A percentile compares a stretch with the other conserved stretches of the same genome.
phyloP scores from a whole-genome alignment of 257 asterid species.

The Nicotiana paniculata region DNA sequence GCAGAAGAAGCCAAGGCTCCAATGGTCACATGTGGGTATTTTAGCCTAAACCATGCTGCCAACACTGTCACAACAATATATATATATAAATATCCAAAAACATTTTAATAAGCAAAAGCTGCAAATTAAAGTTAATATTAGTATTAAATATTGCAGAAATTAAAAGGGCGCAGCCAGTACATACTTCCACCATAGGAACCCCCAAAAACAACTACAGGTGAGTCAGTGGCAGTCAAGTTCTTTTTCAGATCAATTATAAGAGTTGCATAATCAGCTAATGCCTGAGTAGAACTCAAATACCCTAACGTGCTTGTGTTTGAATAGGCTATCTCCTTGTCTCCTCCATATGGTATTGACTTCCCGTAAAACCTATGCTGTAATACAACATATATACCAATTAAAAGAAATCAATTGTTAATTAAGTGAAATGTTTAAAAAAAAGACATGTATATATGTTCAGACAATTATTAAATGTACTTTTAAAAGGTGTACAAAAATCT shows the following conservation, averaged over 20 bases:
- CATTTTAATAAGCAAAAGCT: neutral
- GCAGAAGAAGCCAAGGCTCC: constrained; percentile 98
- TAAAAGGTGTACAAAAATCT: too few species aligned
- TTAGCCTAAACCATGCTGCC: constrained; percentile 96
- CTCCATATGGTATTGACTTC: constrained; percentile 74
- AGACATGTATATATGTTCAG: too few species aligned
- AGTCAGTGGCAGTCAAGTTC: constrained; percentile 52
- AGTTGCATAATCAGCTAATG: constrained; percentile 85
- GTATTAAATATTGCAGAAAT: neutral
- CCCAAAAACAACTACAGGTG: constrained; percentile 84
- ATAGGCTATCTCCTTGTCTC: constrained; percentile 44
- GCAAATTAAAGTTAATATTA: neutral
- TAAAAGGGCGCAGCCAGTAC: neutral
- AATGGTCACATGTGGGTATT: constrained; percentile 76
- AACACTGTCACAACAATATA: constrained; percentile 50
- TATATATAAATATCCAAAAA: neutral
- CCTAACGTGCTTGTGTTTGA: constrained; percentile 79
- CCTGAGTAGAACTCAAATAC: constrained; percentile 73
- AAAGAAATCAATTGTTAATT: neutral
- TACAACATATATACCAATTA: neutral
- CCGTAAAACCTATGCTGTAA: constrained; percentile 91
- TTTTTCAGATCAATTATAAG: constrained; percentile 62
- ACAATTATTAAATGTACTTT: too few species aligned
- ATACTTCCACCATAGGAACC: constrained; percentile 98
- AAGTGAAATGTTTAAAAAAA: neutral